Evolutionary conservation across 169 alveolate genomes (phyloP).

Genomic region (Cryptosporidium sp.): DNA sequence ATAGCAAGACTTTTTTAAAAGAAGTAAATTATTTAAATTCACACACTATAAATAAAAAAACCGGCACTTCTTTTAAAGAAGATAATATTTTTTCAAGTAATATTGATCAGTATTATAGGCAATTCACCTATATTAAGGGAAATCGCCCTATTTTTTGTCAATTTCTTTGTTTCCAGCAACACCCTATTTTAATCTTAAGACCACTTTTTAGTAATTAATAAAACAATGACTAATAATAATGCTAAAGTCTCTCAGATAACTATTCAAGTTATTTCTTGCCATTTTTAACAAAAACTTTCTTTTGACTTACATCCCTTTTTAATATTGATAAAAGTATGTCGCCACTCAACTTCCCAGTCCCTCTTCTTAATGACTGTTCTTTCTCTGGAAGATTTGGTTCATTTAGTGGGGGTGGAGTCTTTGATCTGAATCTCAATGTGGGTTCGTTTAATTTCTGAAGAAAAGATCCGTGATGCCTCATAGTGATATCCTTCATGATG

Average conservation of each 20-base stretch:
- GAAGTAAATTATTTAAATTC: background rate
- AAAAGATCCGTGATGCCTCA: no score
- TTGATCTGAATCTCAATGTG: slow-evolving; percentile 55
- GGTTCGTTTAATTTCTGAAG: background rate
- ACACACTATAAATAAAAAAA: background rate
- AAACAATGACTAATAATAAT: background rate
- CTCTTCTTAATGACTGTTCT: background rate
- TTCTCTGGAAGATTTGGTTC: slow-evolving; percentile 26
- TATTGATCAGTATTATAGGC: background rate
- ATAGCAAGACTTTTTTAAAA: no score
- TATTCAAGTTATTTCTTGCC: background rate
- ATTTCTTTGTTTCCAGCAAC: background rate
- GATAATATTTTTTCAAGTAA: background rate
- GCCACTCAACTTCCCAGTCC: background rate
- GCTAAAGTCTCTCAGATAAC: background rate
- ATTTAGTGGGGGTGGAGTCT: slow-evolving; percentile 53
- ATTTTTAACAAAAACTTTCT: background rate
- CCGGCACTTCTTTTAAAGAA: background rate
- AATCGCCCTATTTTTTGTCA: background rate
- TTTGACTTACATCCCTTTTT: background rate
- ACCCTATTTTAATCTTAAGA: background rate
- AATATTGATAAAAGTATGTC: background rate
- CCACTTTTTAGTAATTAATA: background rate
- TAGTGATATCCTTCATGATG: slow-evolving; percentile 9
- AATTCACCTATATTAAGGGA: background rate